Evolutionary conservation across 768 basidiomycete genomes (phyloP).

Genomic region (Piloderma croceum): DNA sequence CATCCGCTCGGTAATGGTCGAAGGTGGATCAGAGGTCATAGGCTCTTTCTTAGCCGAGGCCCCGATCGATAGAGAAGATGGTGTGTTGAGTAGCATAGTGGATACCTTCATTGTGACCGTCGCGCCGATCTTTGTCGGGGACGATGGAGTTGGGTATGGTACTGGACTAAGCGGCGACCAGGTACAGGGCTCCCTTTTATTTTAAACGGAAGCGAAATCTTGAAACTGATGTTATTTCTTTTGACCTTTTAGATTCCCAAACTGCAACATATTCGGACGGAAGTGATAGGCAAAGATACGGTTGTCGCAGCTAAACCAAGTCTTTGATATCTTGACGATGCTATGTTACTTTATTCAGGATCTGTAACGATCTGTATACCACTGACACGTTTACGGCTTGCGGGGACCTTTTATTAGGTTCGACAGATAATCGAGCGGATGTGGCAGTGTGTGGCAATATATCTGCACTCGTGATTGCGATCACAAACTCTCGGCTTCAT

Average conservation of each 20-base stretch:
- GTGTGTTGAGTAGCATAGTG: constrained; percentile 37
- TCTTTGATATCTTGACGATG: too few species aligned
- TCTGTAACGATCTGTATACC: too few species aligned
- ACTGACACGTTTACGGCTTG: too few species aligned
- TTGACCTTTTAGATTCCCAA: constrained; percentile 16
- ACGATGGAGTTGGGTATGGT: constrained; percentile 57
- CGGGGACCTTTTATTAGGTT: too few species aligned
- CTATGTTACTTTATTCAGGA: too few species aligned
- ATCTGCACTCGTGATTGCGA: too few species aligned
- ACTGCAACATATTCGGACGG: constrained; percentile 24
- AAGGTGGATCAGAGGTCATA: constrained; percentile 87
- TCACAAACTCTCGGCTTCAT: too few species aligned
- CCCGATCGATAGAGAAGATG: constrained; percentile 8
- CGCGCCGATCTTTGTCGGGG: constrained; percentile 80
- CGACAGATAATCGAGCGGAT: too few species aligned
- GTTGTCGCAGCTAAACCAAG: too few species aligned
- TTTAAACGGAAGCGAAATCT: background rate
- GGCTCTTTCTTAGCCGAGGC: constrained; percentile 51
- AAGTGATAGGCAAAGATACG: constrained; percentile 27
- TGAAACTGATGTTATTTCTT: background rate
- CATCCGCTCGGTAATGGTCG: constrained; percentile 83
- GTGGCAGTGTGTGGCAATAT: too few species aligned
- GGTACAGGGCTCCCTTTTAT: constrained; percentile 13
- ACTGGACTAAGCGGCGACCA: constrained; percentile 19
- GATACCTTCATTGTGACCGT: constrained; percentile 81